Evolutionary conservation across 2,329 filamentous ascomycete genomes (phyloP).

Genomic region (Fusarium duplospermum): DNA sequence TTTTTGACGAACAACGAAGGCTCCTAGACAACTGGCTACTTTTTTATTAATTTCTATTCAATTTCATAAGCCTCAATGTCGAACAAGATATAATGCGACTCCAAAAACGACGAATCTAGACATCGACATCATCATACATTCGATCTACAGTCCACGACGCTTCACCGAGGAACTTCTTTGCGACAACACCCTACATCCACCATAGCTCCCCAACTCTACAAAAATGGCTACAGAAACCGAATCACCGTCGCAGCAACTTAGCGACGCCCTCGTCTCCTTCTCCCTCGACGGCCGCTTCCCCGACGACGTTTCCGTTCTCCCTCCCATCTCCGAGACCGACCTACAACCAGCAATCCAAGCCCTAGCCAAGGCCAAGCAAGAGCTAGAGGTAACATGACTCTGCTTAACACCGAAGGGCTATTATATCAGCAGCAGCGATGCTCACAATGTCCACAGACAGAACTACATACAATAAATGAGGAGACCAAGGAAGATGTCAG

Average conservation of each 20-base stretch:
- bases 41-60: neutral
- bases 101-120: neutral
- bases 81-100: neutral
- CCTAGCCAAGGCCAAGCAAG: slow-evolving; percentile 50
- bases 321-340: slow-evolving; percentile 52
- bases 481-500: slow-evolving; percentile 83
- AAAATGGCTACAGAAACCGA: slow-evolving; percentile 49
- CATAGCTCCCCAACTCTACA: neutral
- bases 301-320: slow-evolving; percentile 52
- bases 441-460: slow-evolving; percentile 52
- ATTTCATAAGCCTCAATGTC: neutral
- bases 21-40: neutral
- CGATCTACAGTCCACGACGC: slow-evolving; percentile 3
- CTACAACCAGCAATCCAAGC: slow-evolving; percentile 55
- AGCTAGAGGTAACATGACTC: slow-evolving; percentile 52
- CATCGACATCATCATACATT: neutral
- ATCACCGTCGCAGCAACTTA: slow-evolving; percentile 46
- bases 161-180: slow-evolving; percentile 7
- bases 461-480: slow-evolving; percentile 81
- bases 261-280: slow-evolving; percentile 56
- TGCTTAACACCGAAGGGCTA: neutral
- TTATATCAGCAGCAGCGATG: slow-evolving; percentile 13
- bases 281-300: slow-evolving; percentile 55
- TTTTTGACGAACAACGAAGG: neutral
- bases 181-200: neutral